A percentile compares a stretch with the other conserved stretches of the same genome.
Evolutionary conservation across 495 filamentous ascomycete genomes (phyloP).

Genomic region (Mycothermus thermophilus): DNA sequence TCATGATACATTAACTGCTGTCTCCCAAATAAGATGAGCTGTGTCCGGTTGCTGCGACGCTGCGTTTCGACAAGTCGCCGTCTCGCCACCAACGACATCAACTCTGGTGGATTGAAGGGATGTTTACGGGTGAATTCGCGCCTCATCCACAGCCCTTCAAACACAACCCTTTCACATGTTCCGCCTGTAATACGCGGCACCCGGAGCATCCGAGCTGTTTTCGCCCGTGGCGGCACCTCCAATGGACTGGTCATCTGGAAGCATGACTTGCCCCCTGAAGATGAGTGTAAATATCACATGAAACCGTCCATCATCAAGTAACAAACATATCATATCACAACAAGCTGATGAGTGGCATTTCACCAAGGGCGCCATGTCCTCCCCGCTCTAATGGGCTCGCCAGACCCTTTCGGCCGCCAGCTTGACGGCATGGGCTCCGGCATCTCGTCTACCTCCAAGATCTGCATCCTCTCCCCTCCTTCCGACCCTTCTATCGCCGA

Average conservation of each 20-base stretch:
- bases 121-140: too few species aligned
- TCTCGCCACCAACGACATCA: too few species aligned
- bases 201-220: constrained; percentile 42
- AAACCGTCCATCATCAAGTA: too few species aligned
- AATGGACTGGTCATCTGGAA: constrained; percentile 49
- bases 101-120: too few species aligned
- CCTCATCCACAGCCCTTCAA: too few species aligned
- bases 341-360: too few species aligned
- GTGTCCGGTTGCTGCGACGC: too few species aligned
- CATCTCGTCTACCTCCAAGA: constrained; percentile 54
- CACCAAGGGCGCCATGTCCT: constrained; percentile 42
- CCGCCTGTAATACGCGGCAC: background rate
- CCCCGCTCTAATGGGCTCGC: constrained; percentile 47
- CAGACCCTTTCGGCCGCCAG: constrained; percentile 54
- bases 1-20: too few species aligned
- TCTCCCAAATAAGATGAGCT: too few species aligned
- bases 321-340: too few species aligned
- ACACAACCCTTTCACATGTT: background rate
- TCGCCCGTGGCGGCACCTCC: constrained; percentile 62
- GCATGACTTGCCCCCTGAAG: constrained; percentile 34
- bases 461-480: constrained; percentile 46
- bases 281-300: too few species aligned
- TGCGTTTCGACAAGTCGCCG: too few species aligned
- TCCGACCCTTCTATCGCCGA: constrained; percentile 40
- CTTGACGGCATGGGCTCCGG: constrained; percentile 62